Evolutionary conservation across 73 alveolate species (phyloP).

Genomic region (Strombidium stylifer): DNA sequence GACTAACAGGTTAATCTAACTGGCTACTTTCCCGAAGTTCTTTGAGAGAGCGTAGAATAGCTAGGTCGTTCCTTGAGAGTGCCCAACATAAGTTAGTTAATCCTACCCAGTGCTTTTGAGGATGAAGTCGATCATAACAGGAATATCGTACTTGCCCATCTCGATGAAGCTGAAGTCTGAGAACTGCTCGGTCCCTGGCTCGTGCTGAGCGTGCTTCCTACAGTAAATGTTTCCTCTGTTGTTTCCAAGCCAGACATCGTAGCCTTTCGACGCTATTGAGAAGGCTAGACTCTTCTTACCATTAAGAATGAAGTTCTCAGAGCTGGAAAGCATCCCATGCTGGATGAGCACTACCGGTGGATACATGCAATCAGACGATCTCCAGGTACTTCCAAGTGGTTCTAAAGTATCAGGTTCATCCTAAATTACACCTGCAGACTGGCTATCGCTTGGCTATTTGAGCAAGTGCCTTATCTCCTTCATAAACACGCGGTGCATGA

Average conservation of each 20-base stretch:
- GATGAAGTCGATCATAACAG: slow-evolving; percentile 75
- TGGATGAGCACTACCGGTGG: slow-evolving; percentile 22
- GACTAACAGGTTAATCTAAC: slow-evolving; percentile 51
- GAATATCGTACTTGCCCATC: slow-evolving; percentile 91
- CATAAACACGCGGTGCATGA: neutral
- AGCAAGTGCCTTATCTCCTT: too few species aligned
- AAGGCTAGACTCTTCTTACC: slow-evolving; percentile 40
- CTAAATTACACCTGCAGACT: too few species aligned
- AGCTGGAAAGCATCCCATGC: slow-evolving; percentile 37
- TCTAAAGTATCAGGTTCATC: too few species aligned
- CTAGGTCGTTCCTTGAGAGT: slow-evolving; percentile 92
- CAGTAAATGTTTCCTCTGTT: slow-evolving; percentile 60
- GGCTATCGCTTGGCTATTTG: too few species aligned
- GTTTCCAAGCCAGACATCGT: slow-evolving; percentile 68
- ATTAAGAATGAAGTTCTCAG: slow-evolving; percentile 9
- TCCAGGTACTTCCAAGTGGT: too few species aligned
- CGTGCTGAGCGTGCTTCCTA: slow-evolving; percentile 5
- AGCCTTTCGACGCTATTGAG: slow-evolving; percentile 38
- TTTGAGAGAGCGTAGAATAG: slow-evolving; percentile 73
- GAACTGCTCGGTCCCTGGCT: neutral
- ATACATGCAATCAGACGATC: too few species aligned
- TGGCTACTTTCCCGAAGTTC: neutral
- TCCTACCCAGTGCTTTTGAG: slow-evolving; percentile 63
- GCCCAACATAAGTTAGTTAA: slow-evolving; percentile 90
- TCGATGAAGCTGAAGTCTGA: slow-evolving; percentile 59